Base-by-base conservation (phyloP, 2,329 filamentous ascomycete species). In the Aureobasidium pullulans region DNA sequence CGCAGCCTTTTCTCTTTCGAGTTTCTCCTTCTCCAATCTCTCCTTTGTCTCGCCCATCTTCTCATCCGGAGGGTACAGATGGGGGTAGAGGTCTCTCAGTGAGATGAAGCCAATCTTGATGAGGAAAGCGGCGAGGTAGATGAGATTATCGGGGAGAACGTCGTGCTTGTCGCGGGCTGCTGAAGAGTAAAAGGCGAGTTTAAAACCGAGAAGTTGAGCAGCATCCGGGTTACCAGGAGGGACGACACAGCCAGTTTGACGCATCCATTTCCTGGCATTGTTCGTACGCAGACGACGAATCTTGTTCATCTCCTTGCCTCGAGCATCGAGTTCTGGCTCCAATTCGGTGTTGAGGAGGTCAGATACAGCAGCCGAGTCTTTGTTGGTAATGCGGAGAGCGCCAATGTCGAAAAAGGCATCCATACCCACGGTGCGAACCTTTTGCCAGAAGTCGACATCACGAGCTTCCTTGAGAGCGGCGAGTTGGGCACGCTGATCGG, bases 31-130 rank as follows among this genome's bases (percentile, higher is more conserved):
- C 71, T 86, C 76, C 62, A 89, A 85, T 64, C 85, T 84, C 42
- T 84, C 80, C 63, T 84, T 86, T 54, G 96, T 78, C 6, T 77
- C 78, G 40, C 88, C 82, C 93, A 99, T 97, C 4, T 84, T 80
- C 34, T 90, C 85, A 64, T 97, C 94, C 0, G 82, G 76, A 7
- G 94, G 90, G 77, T 91, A 95, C 0, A 99, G 81, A 71, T 99
- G 94, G 15, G 91, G 87, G 71, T 96, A 97, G 1, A 99, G 78
- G 69, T 99, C 94, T 56, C 85, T 82, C 6, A 99, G 77, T 1
- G 94, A 96, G 61, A 99, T 90, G 72, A 99, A 99, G 1, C 94
- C 95, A 64, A 96, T 89, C 75, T 99, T 99, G 75, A 99, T 92
- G 32, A 99, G 82, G 36, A 97, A 81, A 1, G 94, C 92, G 0